These are phyloP conservation scores for Earliella scabrosa DNA, from an alignment of 1,284 basidiomycete species.

Conservation along the genomic window DNA sequence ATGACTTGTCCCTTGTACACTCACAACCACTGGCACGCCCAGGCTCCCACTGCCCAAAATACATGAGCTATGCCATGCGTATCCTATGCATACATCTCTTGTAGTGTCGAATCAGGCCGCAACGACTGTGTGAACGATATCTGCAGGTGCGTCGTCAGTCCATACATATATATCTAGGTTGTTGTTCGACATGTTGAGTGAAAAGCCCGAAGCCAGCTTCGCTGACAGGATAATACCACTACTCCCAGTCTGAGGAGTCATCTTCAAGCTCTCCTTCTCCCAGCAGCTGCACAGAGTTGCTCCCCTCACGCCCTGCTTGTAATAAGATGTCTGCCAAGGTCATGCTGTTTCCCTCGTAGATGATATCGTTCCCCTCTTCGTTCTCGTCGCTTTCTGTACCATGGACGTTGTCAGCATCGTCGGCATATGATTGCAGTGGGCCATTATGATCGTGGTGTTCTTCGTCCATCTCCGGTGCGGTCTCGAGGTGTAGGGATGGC, in stretches of 20 bases:
- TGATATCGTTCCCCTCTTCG: constrained; percentile 8
- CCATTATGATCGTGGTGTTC: too few relatives aligned
- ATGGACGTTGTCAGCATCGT: too few relatives aligned
- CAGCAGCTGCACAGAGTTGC: constrained; percentile 19
- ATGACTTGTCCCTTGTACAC: constrained; percentile 34
- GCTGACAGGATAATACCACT: too few relatives aligned
- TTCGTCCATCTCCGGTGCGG: too few relatives aligned
- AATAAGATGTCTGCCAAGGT: constrained; percentile 32
- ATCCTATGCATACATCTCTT: constrained; percentile 15
- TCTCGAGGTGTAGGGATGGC: constrained; percentile 11
- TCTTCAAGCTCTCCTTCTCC: constrained; percentile 25
- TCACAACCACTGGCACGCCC: constrained; percentile 32
- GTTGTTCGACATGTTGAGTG: too few relatives aligned
- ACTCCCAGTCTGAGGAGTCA: constrained; percentile 29
- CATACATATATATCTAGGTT: too few relatives aligned
- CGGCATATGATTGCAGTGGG: too few relatives aligned
- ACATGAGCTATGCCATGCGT: constrained; percentile 41
- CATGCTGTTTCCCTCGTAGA: constrained; percentile 31
- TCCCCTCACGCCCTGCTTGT: constrained; percentile 24
- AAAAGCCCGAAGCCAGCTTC: too few relatives aligned
- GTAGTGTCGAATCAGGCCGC: not conserved
- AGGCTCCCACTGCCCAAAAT: constrained; percentile 37
- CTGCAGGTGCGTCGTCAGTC: too few relatives aligned
- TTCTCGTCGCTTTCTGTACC: constrained; percentile 12
- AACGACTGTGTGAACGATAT: too few relatives aligned